These are phyloP conservation scores for Solanum tarapatanum DNA, from an alignment of 257 asterid species.

Conservation along the genomic window DNA sequence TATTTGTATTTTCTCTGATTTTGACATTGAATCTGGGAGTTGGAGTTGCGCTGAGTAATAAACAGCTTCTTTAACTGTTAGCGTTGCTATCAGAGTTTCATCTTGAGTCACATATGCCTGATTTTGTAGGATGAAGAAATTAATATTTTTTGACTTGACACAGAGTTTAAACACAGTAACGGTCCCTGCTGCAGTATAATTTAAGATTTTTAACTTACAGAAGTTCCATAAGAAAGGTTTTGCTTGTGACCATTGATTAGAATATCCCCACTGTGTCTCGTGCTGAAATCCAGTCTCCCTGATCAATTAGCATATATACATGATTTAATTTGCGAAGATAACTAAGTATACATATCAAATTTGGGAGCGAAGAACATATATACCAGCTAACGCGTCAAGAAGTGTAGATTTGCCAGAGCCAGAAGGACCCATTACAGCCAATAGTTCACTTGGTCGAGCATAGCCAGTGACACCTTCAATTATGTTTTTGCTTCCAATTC, in stretches of 20 bases:
- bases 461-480: constrained; percentile 22
- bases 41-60: constrained; percentile 18
- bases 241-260: constrained; percentile 13
- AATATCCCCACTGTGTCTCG: constrained; percentile 12
- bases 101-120: constrained; percentile 23
- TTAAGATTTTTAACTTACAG: neutral
- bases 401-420: constrained; percentile 28
- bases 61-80: constrained; percentile 14
- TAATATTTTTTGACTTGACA: neutral
- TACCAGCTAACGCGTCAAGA: constrained; percentile 26
- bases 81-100: constrained; percentile 4
- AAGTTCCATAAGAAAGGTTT: constrained; percentile 15
- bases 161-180: neutral
- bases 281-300: constrained; percentile 6
- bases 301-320: neutral
- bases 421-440: constrained; percentile 28
- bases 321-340: neutral
- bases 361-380: neutral
- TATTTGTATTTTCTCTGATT: constrained; percentile 9
- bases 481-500: neutral
- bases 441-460: constrained; percentile 18
- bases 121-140: neutral
- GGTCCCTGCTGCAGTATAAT: neutral
- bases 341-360: neutral
- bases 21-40: constrained; percentile 6